These are phyloP conservation scores for Ostreobium quekettii DNA, from an alignment of 139 green algal species.

Conservation along the genomic window DNA sequence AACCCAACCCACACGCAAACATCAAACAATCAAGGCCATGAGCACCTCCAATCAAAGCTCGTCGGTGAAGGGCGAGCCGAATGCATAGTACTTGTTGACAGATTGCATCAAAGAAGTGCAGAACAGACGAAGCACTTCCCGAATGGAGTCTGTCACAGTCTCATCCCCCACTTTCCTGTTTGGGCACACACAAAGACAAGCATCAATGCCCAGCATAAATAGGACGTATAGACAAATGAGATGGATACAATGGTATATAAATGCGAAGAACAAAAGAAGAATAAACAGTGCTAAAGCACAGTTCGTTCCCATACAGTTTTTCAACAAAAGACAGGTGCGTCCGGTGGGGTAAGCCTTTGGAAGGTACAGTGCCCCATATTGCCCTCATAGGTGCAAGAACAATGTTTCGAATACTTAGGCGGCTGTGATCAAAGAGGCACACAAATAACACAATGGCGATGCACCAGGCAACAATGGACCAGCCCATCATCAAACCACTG, in stretches of 20 bases:
- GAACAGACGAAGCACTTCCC: background rate
- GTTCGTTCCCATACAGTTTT: background rate
- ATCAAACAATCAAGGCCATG: too few relatives aligned
- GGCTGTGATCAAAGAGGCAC: too few relatives aligned
- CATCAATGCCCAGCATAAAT: background rate
- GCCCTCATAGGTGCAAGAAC: too few relatives aligned
- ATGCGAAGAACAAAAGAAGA: background rate
- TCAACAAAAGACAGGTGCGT: background rate
- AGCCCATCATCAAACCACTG: too few relatives aligned
- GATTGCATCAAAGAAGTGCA: background rate
- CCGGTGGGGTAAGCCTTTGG: background rate
- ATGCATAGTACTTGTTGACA: conserved; percentile 42
- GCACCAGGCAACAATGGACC: too few relatives aligned
- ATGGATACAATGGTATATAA: background rate
- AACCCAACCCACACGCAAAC: too few relatives aligned
- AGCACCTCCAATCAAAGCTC: too few relatives aligned
- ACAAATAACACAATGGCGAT: too few relatives aligned
- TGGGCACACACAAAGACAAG: too few relatives aligned
- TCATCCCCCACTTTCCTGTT: conserved; percentile 14
- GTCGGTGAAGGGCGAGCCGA: conserved; percentile 50
- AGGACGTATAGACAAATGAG: background rate
- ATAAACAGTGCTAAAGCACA: background rate
- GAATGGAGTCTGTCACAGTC: conserved; percentile 1
- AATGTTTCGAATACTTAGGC: too few relatives aligned
- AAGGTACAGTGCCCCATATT: too few relatives aligned